These are phyloP conservation scores for Beverwykella pulmonaria DNA, from an alignment of 495 filamentous ascomycete species.

Conservation along the genomic window DNA sequence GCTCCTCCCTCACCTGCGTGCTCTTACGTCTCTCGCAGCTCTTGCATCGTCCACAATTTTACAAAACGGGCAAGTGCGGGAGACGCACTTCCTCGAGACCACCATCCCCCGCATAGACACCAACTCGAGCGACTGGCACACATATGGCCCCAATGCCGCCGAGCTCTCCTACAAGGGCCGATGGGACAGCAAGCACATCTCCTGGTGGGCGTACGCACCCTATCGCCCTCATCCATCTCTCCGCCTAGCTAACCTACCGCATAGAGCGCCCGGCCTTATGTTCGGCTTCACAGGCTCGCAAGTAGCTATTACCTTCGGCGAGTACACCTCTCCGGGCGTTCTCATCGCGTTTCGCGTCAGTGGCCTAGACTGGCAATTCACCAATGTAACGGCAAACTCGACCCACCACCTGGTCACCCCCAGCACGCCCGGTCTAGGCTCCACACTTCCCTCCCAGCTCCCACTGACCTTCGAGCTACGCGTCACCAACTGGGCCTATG, in stretches of 20 bases:
- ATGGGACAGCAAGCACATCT: conserved; percentile 68
- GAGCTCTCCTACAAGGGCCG: conserved; percentile 72
- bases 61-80: conserved; percentile 62
- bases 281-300: conserved; percentile 66
- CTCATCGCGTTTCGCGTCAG: conserved; percentile 65
- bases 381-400: conserved; percentile 63
- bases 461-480: conserved; percentile 55
- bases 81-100: conserved; percentile 50
- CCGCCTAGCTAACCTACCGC: background rate
- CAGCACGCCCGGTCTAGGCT: conserved; percentile 47
- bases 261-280: conserved; percentile 62
- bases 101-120: conserved; percentile 44
- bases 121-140: conserved; percentile 46
- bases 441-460: conserved; percentile 46
- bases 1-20: background rate
- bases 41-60: conserved; percentile 54
- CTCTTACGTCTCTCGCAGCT: conserved; percentile 5
- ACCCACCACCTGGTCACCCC: conserved; percentile 63
- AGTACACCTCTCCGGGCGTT: conserved; percentile 57
- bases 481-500: conserved; percentile 70
- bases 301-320: conserved; percentile 66
- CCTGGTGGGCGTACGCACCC: conserved; percentile 58
- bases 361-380: conserved; percentile 66
- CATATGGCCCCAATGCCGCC: conserved; percentile 57
- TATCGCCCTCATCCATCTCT: background rate